Percentiles rank a stretch among this genome's conserved stretches.
Evolutionary conservation across 495 filamentous ascomycete genomes (phyloP).

Genomic region (Parathielavia appendiculata): DNA sequence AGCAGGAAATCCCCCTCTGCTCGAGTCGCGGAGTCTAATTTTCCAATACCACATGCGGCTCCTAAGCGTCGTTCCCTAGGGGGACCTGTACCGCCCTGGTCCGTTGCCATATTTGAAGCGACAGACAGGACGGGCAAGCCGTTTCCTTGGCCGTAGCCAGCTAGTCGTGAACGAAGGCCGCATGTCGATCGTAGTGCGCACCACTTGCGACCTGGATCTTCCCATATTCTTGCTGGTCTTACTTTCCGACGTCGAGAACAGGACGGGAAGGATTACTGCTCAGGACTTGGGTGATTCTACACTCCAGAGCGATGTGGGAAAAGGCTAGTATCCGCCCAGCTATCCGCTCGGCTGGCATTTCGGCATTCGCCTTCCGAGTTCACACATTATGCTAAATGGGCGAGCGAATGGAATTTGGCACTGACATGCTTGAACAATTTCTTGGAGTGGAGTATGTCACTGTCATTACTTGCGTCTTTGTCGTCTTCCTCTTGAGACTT

Average conservation of each 20-base stretch:
- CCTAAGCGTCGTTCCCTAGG: background rate
- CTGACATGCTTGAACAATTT: background rate
- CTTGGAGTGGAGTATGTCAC: background rate
- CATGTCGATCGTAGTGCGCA: background rate
- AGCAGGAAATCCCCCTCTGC: too few relatives aligned
- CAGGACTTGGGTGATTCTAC: background rate
- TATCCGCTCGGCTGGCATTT: background rate
- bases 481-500: too few relatives aligned
- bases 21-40: too few relatives aligned
- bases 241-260: background rate
- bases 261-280: too few relatives aligned
- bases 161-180: background rate
- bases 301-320: background rate
- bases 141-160: background rate
- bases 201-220: background rate
- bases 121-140: background rate
- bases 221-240: background rate
- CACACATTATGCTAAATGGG: background rate
- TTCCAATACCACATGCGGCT: background rate
- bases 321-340: background rate
- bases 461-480: too few relatives aligned
- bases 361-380: background rate
- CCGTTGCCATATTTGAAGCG: too few relatives aligned
- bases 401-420: background rate
- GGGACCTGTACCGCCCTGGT: too few relatives aligned